Conservation (phyloP, 1,284 basidiomycete species). For the Apiotrichum mycotoxinovorans region DNA sequence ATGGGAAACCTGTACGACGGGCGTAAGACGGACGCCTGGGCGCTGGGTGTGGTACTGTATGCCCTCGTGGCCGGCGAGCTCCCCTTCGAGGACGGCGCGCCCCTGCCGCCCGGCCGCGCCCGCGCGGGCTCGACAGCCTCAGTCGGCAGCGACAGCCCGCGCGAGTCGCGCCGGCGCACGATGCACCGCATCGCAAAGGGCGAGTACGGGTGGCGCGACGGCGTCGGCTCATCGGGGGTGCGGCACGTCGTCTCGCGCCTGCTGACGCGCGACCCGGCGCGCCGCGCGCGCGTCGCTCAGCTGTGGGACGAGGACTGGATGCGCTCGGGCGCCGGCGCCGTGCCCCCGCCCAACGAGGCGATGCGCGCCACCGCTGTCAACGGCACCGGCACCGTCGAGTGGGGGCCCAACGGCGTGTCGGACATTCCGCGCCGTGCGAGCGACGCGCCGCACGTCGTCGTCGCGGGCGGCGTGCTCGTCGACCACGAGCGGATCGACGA, state of each 20-base stretch:
- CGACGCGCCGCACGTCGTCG: constrained; percentile 14
- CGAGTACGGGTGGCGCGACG: constrained; percentile 64
- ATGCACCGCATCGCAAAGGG: constrained; percentile 74
- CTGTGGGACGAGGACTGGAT: constrained; percentile 71
- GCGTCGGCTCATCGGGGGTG: constrained; percentile 34
- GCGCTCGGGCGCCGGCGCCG: constrained; percentile 35
- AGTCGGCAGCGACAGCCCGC: not conserved
- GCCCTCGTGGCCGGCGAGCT: constrained; percentile 63
- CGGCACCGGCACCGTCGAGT: not conserved
- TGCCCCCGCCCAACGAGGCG: constrained; percentile 13
- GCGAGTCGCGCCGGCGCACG: constrained; percentile 10
- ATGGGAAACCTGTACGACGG: constrained; percentile 76
- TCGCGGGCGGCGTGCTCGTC: constrained; percentile 16
- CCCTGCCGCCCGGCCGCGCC: constrained; percentile 14
- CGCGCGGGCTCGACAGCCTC: constrained; percentile 20
- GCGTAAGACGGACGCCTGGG: constrained; percentile 83
- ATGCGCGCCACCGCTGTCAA: not conserved
- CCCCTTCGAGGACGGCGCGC: constrained; percentile 47
- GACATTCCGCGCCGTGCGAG: constrained; percentile 12
- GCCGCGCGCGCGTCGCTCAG: constrained; percentile 59
- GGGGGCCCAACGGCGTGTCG: not conserved
- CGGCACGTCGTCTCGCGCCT: constrained; percentile 59
- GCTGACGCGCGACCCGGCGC: constrained; percentile 65
- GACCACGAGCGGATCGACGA: constrained; percentile 20
- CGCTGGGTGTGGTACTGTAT: constrained; percentile 77